Conservation (phyloP, 2,329 filamentous ascomycete genomes). For the Colletotrichum incanum region DNA sequence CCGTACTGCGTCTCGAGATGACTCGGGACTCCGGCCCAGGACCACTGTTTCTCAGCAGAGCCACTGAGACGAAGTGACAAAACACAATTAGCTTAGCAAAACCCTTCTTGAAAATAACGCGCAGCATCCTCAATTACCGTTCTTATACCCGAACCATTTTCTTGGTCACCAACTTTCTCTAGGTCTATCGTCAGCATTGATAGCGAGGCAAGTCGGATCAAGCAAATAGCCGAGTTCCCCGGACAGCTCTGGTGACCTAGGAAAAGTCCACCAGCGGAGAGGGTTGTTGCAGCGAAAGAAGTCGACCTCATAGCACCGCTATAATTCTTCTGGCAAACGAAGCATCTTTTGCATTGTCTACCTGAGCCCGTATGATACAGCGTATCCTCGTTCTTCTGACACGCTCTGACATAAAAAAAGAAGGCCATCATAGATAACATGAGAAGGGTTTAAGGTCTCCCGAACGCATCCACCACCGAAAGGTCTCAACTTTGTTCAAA, state of each 20-base stretch:
- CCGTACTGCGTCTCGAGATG: conserved; percentile 63
- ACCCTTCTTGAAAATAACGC: not conserved
- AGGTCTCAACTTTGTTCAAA: conserved; percentile 8
- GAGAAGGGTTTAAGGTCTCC: not conserved
- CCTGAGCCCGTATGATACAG: conserved; percentile 37
- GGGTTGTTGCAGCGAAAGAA: not conserved
- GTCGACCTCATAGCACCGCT: too few relatives aligned
- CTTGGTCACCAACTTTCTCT: too few relatives aligned
- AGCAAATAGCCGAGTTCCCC: not conserved
- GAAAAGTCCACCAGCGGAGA: not conserved
- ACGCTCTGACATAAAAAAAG: conserved; percentile 8
- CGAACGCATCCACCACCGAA: not conserved
- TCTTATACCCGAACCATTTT: too few relatives aligned
- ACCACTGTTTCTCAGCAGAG: not conserved
- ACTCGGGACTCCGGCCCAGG: conserved; percentile 9
- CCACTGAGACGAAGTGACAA: not conserved
- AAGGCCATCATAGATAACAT: conserved; percentile 26
- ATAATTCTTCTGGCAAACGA: not conserved
- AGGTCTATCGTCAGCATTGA: not conserved
- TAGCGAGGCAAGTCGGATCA: not conserved
- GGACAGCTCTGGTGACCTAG: not conserved
- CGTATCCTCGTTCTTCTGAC: conserved; percentile 13
- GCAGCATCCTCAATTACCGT: not conserved
- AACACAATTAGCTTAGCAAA: not conserved
- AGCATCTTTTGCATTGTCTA: conserved; percentile 37